These are phyloP conservation scores for Metarhizium guizhouense DNA, from an alignment of 2,329 filamentous ascomycete genomes.

Conservation along the genomic window DNA sequence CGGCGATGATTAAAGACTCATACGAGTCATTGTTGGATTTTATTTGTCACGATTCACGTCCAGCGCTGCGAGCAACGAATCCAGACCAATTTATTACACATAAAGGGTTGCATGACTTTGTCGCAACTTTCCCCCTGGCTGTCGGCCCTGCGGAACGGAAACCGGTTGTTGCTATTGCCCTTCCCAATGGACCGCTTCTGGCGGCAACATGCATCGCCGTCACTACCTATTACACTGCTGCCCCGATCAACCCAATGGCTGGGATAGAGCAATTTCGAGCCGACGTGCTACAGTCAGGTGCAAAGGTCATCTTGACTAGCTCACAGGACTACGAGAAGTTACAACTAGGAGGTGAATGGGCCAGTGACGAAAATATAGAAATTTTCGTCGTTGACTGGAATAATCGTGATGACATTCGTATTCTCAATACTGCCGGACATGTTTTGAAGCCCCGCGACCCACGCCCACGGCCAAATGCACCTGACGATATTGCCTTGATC, in stretches of 20 bases:
- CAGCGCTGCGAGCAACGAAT: slow-evolving; percentile 19
- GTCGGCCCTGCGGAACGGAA: slow-evolving; percentile 15
- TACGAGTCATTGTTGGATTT: slow-evolving; percentile 31
- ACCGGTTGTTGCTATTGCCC: slow-evolving; percentile 38
- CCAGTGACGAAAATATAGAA: slow-evolving; percentile 22
- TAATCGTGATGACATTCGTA: slow-evolving; percentile 25
- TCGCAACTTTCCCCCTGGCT: slow-evolving; percentile 24
- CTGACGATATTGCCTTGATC: slow-evolving; percentile 39
- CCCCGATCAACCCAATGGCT: slow-evolving; percentile 40
- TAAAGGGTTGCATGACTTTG: slow-evolving; percentile 20
- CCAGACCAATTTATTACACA: slow-evolving; percentile 21
- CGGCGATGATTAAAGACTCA: slow-evolving; percentile 17
- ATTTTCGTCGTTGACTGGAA: slow-evolving; percentile 30
- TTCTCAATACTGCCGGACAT: slow-evolving; percentile 14
- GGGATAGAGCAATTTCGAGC: slow-evolving; percentile 40
- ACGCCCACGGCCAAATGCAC: slow-evolving; percentile 25
- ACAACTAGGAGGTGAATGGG: slow-evolving; percentile 22
- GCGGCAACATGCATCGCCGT: slow-evolving; percentile 40
- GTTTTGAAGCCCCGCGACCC: slow-evolving; percentile 1
- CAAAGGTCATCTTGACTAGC: slow-evolving; percentile 37
- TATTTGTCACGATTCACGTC: slow-evolving; percentile 15
- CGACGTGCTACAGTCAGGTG: slow-evolving; percentile 38
- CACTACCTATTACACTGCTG: slow-evolving; percentile 39
- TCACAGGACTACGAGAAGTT: slow-evolving; percentile 29
- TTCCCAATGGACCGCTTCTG: slow-evolving; percentile 45